Base-by-base conservation (phyloP, 495 filamentous ascomycete species). In the Neurospora hispaniola region DNA sequence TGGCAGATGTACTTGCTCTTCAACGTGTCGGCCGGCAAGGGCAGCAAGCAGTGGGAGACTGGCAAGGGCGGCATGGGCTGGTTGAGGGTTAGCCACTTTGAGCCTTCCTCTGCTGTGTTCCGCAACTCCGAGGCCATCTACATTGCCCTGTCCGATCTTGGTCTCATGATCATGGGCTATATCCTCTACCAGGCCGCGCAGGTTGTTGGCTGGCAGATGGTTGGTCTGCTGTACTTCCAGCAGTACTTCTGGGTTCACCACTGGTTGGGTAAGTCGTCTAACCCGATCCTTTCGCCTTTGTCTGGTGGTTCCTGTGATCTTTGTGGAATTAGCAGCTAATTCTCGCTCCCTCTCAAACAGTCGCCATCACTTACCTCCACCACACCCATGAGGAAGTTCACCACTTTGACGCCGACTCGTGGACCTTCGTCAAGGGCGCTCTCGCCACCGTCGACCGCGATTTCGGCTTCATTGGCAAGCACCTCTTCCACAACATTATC, bases 191-290 rank as follows among this genome's bases (percentile, higher is more conserved):
- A 88, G 74, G 83, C 88, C 71, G 81, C 90, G 71, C 86, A 88
- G 79, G 92, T 82, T 69, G 95, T 90, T 75, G 95, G 96, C 78
- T 96, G 90, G 88, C 79, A 86, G 76, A 97, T 94, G 80, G 83
- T 98, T 72, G 83, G 91, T 38, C 89, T 98, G 44, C 93, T 96
- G 94, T 99, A 98, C 80, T 88, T 90, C 77, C 79, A 94, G 72
- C 95, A 96, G 9, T 99, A 98, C 82, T 85, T 98, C 72, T 98
- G 95, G 95, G 96, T 98, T 40, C 96, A 99, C 85, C 94, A 98
- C 89, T 99, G 96, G 91, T 86, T 93, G 68, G 89, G 90, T 91
- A 88, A 82, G 89, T 84, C 59, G 4, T 70, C n/a, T 27, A n/a
- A n/a, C 10, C 23, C 4, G 35, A 0, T 39, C 39, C 39, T 39